A percentile compares a stretch with the other conserved stretches of the same genome.
Evolutionary conservation across 1,139 yeast genomes (phyloP).

Genomic region (Scheffersomyces titani): DNA sequence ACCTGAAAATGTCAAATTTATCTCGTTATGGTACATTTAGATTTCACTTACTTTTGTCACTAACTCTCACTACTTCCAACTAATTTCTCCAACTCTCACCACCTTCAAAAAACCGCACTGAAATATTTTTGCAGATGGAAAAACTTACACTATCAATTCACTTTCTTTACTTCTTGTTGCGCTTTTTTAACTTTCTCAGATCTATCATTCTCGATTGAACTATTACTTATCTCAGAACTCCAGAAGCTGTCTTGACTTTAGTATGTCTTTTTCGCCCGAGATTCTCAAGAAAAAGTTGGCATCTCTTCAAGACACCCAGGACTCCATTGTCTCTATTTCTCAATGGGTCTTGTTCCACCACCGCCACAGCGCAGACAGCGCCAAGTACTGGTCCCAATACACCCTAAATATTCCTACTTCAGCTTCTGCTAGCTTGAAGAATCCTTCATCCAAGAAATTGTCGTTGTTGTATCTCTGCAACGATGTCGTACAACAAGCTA

Average conservation of each 20-base stretch:
- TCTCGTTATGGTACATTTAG: background rate
- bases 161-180: background rate
- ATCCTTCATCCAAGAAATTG: conserved; percentile 49
- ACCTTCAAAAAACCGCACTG: background rate
- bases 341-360: conserved; percentile 86
- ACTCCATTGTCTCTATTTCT: conserved; percentile 77
- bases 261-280: conserved; percentile 65
- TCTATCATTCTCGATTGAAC: background rate
- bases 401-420: conserved; percentile 20
- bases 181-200: background rate
- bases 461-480: conserved; percentile 73
- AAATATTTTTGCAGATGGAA: background rate
- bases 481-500: conserved; percentile 82
- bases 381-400: conserved; percentile 60
- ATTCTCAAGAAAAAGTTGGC: conserved; percentile 58
- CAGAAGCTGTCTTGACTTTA: background rate
- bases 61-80: background rate
- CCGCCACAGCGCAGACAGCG: conserved; percentile 60
- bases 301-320: conserved; percentile 73
- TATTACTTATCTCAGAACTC: background rate
- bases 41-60: background rate
- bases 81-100: background rate
- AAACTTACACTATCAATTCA: background rate
- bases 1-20: too few species aligned
- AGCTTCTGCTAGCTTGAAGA: conserved; percentile 13